Conservation (phyloP, 345 rosid genomes). For the Trapa bicornis region DNA sequence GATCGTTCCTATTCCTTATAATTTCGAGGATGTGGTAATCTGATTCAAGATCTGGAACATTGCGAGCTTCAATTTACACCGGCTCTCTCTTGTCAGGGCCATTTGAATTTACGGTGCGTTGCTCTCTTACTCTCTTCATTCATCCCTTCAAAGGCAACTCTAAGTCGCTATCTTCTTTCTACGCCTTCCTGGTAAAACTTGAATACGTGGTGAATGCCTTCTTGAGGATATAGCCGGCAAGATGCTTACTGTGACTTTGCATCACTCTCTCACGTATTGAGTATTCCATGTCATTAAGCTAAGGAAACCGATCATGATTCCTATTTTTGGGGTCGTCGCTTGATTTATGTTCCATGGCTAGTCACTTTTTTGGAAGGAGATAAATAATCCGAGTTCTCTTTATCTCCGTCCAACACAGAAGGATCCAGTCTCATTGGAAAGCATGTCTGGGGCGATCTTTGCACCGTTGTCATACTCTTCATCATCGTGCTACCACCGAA, state of each 20-base stretch:
- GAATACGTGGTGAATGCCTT: conserved; percentile 43
- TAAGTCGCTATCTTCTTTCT: background rate
- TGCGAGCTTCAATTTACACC: background rate
- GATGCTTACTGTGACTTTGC: conserved; percentile 95
- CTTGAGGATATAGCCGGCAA: conserved; percentile 28
- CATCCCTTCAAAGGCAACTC: conserved; percentile 65
- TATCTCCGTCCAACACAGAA: conserved; percentile 51
- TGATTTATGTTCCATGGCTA: too few species aligned
- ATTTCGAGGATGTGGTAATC: conserved; percentile 25
- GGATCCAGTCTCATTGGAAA: conserved; percentile 39
- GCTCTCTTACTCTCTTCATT: conserved; percentile 50
- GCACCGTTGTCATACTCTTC: background rate
- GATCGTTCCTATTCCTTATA: conserved; percentile 14
- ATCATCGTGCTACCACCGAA: background rate
- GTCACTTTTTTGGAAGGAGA: conserved; percentile 16
- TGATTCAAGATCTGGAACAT: conserved; percentile 18
- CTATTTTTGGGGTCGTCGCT: too few species aligned
- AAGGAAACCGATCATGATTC: too few species aligned
- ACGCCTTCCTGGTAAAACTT: background rate
- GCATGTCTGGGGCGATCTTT: conserved; percentile 30
- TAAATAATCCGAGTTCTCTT: conserved; percentile 68
- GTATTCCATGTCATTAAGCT: background rate
- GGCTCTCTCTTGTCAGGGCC: conserved; percentile 3
- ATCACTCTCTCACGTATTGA: conserved; percentile 48
- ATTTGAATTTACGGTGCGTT: conserved; percentile 26